A percentile compares a stretch with the other conserved stretches of the same genome.
Conservation (phyloP, 768 basidiomycete genomes). For the Chalciporus piperatus region DNA sequence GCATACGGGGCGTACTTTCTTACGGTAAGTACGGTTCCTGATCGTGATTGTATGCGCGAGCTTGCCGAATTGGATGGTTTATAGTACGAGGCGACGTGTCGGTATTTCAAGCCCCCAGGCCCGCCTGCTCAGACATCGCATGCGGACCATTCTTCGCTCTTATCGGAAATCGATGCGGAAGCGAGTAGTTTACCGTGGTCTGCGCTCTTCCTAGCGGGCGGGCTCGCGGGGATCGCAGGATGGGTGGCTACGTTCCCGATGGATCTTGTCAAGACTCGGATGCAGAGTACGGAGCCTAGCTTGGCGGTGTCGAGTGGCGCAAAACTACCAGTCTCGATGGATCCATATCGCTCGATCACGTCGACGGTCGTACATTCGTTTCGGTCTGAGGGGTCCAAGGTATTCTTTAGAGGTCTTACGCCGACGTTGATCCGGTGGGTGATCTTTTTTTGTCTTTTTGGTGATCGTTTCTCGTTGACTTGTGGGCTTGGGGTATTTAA, state of each 20-base stretch:
- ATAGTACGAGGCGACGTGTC: constrained; percentile 65
- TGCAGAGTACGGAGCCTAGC: constrained; percentile 52
- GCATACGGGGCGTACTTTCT: constrained; percentile 88
- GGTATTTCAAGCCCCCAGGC: constrained; percentile 37
- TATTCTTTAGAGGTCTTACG: constrained; percentile 74
- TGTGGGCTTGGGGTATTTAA: neutral
- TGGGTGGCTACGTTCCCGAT: constrained; percentile 85
- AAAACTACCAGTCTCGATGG: constrained; percentile 9
- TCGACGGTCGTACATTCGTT: constrained; percentile 63
- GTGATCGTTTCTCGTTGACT: neutral
- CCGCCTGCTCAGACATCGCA: constrained; percentile 13
- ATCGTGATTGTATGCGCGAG: neutral
- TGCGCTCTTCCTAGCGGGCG: constrained; percentile 69
- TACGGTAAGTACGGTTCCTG: constrained; percentile 52
- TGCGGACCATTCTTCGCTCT: constrained; percentile 35
- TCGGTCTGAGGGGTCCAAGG: constrained; percentile 57
- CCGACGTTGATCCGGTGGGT: constrained; percentile 77
- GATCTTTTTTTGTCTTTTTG: neutral
- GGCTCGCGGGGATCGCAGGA: constrained; percentile 69
- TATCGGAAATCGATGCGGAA: constrained; percentile 41
- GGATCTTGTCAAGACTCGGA: constrained; percentile 87
- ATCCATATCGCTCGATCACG: constrained; percentile 58
- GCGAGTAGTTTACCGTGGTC: constrained; percentile 43
- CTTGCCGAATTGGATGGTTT: constrained; percentile 5
- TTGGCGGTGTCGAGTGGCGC: neutral